Conservation (phyloP, 164 flowering plant genomes). For the Berberis vulgaris region DNA sequence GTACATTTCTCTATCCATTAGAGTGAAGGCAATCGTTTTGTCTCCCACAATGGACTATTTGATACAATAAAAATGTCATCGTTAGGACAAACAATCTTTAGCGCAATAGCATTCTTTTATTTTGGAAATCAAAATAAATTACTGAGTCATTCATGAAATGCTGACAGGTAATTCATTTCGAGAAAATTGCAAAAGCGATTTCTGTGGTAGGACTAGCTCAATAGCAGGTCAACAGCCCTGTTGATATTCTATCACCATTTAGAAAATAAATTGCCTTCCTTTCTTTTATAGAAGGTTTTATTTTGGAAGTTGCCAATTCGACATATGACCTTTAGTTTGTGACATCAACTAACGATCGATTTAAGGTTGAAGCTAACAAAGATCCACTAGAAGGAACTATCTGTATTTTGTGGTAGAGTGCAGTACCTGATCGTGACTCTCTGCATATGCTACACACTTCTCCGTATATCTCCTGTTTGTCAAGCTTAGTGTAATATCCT, state of each 20-base stretch:
- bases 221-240: no score
- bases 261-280: no score
- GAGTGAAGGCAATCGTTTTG: constrained; percentile 79
- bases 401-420: not conserved
- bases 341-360: not conserved
- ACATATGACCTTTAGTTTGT: not conserved
- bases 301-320: not conserved
- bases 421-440: constrained; percentile 93
- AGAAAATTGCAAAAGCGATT: no score
- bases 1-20: constrained; percentile 96
- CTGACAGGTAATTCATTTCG: no score
- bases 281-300: no score
- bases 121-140: not conserved
- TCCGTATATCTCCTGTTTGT: constrained; percentile 92
- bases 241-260: no score
- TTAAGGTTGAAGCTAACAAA: not conserved
- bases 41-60: constrained; percentile 91
- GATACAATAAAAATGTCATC: constrained; percentile 4
- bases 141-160: no score
- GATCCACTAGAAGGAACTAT: not conserved
- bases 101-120: not conserved
- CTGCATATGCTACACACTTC: constrained; percentile 93
- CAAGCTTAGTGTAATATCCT: constrained; percentile 57
- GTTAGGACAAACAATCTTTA: not conserved
- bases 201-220: no score